Percentiles rank a stretch among this genome's conserved stretches.
Conservation (phyloP, 805 yeast species). For the Kodamaea kakaduensis region DNA sequence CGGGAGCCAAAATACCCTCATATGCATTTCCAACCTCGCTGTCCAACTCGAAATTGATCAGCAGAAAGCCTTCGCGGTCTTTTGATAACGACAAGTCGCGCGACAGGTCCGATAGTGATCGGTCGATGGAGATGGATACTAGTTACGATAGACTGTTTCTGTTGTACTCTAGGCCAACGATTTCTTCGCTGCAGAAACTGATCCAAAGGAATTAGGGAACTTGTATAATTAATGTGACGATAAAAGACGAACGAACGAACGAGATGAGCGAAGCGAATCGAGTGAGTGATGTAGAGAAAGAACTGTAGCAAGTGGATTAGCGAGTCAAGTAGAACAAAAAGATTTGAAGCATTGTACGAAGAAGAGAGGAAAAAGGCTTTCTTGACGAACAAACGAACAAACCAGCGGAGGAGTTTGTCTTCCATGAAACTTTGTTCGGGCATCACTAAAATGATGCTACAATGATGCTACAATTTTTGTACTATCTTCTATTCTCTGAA, state of each 20-base stretch:
- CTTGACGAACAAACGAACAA: no score
- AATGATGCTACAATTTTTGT: no score
- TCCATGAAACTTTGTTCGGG: no score
- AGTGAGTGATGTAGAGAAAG: no score
- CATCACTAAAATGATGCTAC: no score
- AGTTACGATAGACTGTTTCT: conserved; percentile 3
- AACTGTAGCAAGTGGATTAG: no score
- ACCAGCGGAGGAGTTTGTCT: no score
- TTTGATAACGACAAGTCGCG: conserved; percentile 4
- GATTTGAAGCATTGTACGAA: no score
- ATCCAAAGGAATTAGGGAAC: conserved; percentile 5
- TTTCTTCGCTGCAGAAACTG: conserved; percentile 30
- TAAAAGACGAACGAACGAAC: not conserved
- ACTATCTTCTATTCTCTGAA: no score
- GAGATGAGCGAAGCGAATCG: no score
- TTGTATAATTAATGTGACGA: not conserved
- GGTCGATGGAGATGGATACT: conserved; percentile 5
- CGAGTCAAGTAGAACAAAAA: no score
- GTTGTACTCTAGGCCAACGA: conserved; percentile 30
- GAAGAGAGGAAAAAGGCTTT: no score
- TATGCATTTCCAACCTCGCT: conserved; percentile 8
- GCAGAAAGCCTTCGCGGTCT: conserved; percentile 2
- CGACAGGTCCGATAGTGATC: conserved; percentile 3
- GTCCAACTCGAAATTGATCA: conserved; percentile 6
- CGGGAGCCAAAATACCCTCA: conserved; percentile 1